These are phyloP conservation scores for Lactarius quietus DNA, from an alignment of 768 basidiomycete species.

Conservation along the genomic window DNA sequence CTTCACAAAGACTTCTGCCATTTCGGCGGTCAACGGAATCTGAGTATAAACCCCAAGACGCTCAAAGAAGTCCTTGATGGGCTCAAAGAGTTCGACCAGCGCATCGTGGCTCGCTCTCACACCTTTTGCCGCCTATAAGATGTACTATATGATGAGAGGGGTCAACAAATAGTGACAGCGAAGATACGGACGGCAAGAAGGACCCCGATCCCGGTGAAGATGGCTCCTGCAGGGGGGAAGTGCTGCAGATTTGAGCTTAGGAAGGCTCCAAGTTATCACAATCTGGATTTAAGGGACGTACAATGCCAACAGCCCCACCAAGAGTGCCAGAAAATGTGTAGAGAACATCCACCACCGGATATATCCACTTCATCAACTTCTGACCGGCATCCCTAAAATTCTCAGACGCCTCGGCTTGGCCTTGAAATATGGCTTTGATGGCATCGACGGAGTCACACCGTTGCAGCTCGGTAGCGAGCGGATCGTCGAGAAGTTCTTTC, in stretches of 20 bases:
- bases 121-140: neutral
- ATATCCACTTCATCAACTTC: slow-evolving; percentile 3
- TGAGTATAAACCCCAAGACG: neutral
- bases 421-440: neutral
- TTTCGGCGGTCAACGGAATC: neutral
- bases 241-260: neutral
- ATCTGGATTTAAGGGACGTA: neutral
- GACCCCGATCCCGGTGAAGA: slow-evolving; percentile 4
- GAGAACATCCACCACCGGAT: slow-evolving; percentile 4
- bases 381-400: neutral
- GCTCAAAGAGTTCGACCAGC: neutral
- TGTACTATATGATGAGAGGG: neutral
- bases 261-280: neutral
- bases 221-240: neutral
- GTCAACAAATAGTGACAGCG: too few relatives aligned
- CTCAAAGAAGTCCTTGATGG: neutral
- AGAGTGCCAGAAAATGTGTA: neutral
- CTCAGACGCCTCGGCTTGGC: neutral
- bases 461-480: slow-evolving; percentile 1
- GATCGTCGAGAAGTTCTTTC: neutral
- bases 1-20: neutral
- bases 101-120: neutral
- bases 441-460: slow-evolving; percentile 3
- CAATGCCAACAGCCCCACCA: neutral
- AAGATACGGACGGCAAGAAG: neutral